phyloP scores from a whole-genome alignment of 2,329 filamentous ascomycete species.

The Gaeumannomyces tritici region DNA sequence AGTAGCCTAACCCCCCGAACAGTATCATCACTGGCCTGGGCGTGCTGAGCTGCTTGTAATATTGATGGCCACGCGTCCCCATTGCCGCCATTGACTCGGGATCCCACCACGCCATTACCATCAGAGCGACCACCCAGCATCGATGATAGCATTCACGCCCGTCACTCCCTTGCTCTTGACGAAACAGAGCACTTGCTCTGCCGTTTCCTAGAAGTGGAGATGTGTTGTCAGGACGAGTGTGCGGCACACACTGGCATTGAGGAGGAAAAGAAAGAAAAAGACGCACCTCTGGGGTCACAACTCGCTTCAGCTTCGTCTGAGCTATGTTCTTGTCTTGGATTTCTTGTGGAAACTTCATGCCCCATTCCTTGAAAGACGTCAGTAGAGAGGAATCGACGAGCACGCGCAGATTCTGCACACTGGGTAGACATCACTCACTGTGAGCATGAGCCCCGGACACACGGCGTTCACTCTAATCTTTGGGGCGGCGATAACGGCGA shows the following conservation, averaged over 20 bases:
- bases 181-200: slow-evolving; percentile 9
- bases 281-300: slow-evolving; percentile 41
- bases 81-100: too few species aligned
- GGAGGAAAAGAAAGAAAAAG: neutral
- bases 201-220: slow-evolving; percentile 2
- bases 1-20: too few species aligned
- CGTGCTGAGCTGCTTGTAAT: neutral
- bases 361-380: slow-evolving; percentile 44
- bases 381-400: slow-evolving; percentile 4
- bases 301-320: slow-evolving; percentile 48
- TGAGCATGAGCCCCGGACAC: slow-evolving; percentile 41
- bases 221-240: neutral
- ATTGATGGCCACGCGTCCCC: neutral
- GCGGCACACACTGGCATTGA: neutral
- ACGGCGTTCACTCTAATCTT: slow-evolving; percentile 51
- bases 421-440: slow-evolving; percentile 21
- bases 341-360: slow-evolving; percentile 46
- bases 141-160: slow-evolving; percentile 10
- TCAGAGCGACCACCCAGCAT: slow-evolving; percentile 7
- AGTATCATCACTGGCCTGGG: neutral
- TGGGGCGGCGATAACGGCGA: slow-evolving; percentile 43
- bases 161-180: slow-evolving; percentile 9
- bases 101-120: neutral
- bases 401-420: neutral
- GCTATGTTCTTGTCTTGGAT: slow-evolving; percentile 41